These are phyloP conservation scores for Alternaria burnsii DNA, from an alignment of 2,329 filamentous ascomycete genomes.

Conservation along the genomic window DNA sequence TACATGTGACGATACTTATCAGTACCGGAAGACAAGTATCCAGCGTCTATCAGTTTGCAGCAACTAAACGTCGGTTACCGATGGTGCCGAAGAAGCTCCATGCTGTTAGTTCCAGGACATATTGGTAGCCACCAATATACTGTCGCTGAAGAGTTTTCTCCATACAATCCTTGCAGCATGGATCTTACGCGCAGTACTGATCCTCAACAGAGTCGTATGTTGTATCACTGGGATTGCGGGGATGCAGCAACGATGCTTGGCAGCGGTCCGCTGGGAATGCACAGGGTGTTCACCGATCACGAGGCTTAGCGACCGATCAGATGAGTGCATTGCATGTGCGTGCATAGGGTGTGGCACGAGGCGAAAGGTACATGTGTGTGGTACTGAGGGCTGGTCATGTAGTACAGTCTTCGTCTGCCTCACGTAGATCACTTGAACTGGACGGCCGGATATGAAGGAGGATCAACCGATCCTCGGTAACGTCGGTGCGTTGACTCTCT, in stretches of 20 bases:
- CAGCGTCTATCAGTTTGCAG: neutral
- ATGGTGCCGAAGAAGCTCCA: neutral
- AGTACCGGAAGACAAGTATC: neutral
- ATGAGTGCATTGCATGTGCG: neutral
- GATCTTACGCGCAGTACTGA: slow-evolving; percentile 10
- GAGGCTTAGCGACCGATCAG: slow-evolving; percentile 11
- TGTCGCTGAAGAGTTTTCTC: neutral
- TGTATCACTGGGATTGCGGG: slow-evolving; percentile 12
- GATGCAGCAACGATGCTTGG: slow-evolving; percentile 9
- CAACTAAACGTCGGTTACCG: neutral
- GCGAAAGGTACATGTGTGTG: neutral
- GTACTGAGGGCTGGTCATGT: neutral
- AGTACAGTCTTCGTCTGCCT: neutral
- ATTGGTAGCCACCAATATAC: neutral
- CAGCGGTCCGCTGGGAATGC: slow-evolving; percentile 24
- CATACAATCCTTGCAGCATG: slow-evolving; percentile 8
- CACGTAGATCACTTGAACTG: neutral
- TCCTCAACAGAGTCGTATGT: slow-evolving; percentile 9
- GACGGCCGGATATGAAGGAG: neutral
- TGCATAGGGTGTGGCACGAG: slow-evolving; percentile 1
- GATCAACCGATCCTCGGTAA: neutral
- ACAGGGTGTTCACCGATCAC: slow-evolving; percentile 24
- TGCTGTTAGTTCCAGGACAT: neutral
- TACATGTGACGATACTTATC: neutral
- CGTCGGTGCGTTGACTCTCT: neutral